Percentiles rank a stretch among this genome's conserved stretches.
Evolutionary conservation across 495 filamentous ascomycete species (phyloP).

Genomic region (Parathielavia appendiculata): DNA sequence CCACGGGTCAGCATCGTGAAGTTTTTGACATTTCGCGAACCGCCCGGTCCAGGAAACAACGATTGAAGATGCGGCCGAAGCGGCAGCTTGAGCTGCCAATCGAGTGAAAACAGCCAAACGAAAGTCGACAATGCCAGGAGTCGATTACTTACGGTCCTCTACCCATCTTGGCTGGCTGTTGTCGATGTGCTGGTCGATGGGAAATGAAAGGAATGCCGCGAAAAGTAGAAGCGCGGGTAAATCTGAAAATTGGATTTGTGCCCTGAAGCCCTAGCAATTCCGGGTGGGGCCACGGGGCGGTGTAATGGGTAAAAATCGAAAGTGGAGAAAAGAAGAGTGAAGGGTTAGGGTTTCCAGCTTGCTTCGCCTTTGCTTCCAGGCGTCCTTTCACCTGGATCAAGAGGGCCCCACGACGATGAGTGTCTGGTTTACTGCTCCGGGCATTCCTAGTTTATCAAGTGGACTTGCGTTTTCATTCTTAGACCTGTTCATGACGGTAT

Average conservation of each 20-base stretch:
- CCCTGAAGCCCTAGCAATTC: slow-evolving; percentile 29
- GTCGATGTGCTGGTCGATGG: slow-evolving; percentile 34
- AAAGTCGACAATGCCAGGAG: not conserved
- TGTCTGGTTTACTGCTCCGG: too few relatives aligned
- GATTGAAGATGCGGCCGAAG: not conserved
- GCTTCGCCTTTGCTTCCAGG: not conserved
- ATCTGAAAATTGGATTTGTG: slow-evolving; percentile 32
- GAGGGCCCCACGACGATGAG: too few relatives aligned
- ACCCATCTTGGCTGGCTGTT: slow-evolving; percentile 41
- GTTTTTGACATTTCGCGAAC: slow-evolving; percentile 2
- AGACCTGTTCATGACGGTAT: too few relatives aligned
- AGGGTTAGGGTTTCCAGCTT: slow-evolving; percentile 14
- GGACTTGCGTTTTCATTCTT: too few relatives aligned
- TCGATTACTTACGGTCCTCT: slow-evolving; percentile 45
- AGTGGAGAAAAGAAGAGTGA: not conserved
- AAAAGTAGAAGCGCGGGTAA: slow-evolving; percentile 19
- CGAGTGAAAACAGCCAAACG: not conserved
- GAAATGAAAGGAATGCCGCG: slow-evolving; percentile 23
- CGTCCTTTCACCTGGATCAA: not conserved
- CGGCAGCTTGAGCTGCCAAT: not conserved
- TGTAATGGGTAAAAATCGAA: slow-evolving; percentile 20
- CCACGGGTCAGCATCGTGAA: slow-evolving; percentile 21
- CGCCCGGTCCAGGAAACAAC: not conserved
- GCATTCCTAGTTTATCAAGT: too few relatives aligned
- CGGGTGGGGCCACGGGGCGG: slow-evolving; percentile 25